Base-by-base conservation (phyloP, 345 rosid species). In the Populus simonii region DNA sequence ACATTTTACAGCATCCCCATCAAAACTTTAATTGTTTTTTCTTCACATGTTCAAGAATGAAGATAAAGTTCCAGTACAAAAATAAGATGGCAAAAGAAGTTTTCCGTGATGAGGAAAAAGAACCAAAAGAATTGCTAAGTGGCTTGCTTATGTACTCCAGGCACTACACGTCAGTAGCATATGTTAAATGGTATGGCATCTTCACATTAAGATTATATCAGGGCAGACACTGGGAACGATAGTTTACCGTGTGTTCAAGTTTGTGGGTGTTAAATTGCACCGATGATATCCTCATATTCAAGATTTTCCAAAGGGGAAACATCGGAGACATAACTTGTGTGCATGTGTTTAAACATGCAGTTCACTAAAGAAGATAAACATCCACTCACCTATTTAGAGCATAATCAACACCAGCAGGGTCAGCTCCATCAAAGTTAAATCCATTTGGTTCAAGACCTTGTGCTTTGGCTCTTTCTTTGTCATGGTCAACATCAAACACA, bases 381-480 rank as follows among this genome's bases (percentile, higher is more conserved):
- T 49, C 15, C 15, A 66, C 80, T 86, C 83, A 95, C 98, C 98
- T 88, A 76, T 93, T 88, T 47, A 93, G 86, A 80, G 97, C 98
- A 85, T 92, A 92, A 72, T 95, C 94, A 6, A 93, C 89, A 39
- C 98, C 97, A 72, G 87, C 87, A 79, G 81, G 68, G 85, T 95
- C 98, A 70, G 98, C 98, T 74, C 92, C 97, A 36, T 93, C 98
- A 66, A 95, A 95, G 83, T 43, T 92, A 74, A 90, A 95, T 74
- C 98, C 99, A 76, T 95, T 95, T n/a, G 99, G 89, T 80, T 95
- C 99, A 53, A 91, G 85, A 63, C 91, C 94, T 82, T 89, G 91
- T 61, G 90, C 91, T 84, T 87, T 69, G 33, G 99, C 97, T 82
- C 97, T 90, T 59, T 86, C 96, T 86, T 93, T 89, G 75, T 93